Base-by-base conservation (phyloP, 1,284 basidiomycete genomes). In the Ceratobasidium theobromae region DNA sequence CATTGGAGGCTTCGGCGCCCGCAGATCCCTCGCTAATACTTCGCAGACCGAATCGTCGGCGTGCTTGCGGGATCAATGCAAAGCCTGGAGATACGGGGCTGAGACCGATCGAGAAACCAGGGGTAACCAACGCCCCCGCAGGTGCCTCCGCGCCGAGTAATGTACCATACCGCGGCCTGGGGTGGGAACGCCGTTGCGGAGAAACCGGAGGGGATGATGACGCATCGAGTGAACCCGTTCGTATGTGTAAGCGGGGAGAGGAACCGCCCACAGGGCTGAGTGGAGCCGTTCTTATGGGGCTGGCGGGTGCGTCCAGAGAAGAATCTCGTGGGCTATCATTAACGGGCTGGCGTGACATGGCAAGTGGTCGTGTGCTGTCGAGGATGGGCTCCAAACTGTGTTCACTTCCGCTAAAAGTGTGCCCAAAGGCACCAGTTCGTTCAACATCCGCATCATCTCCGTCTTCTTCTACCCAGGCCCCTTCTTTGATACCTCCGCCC, bases 21-120 rank as follows among this genome's bases (percentile, higher is more conserved):
- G n/a, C 60, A 40, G 49, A 65, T 21, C 60, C 60, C 18, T 65
- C 60, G 49, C 60, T 65, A 32, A 65, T 65, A 32, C 60, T 65
- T 33, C 60, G 49, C 12, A 65, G 51, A n/a, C 60, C 60, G 41
- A 65, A 23, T 40, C 33, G 21, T 53, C 60, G 60, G 5, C 60
- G 49, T 12, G 60, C 60, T 14, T 77, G 74, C 27, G 86, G 85
- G 51, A 84, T 78, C 60, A 88, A 80, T 25, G 81, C 79, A 72
- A 89, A 90, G 18, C 88, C 88, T 30, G 88, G 88, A 72, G 86
- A 88, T 62, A 87, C 77, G 12, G 88, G 86, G 23, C 86, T 88
- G 48, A 90, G 72, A 3, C 88, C 88, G 69, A 89, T 89, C 69
- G 86, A 85, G 75, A 90, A 84, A 5, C 87, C 87, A 3, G 81